Evolutionary conservation across 2,329 filamentous ascomycete genomes (phyloP), one percentile per base, ranked within the genome.

Genomic region (Aspergillus jensenii): DNA sequence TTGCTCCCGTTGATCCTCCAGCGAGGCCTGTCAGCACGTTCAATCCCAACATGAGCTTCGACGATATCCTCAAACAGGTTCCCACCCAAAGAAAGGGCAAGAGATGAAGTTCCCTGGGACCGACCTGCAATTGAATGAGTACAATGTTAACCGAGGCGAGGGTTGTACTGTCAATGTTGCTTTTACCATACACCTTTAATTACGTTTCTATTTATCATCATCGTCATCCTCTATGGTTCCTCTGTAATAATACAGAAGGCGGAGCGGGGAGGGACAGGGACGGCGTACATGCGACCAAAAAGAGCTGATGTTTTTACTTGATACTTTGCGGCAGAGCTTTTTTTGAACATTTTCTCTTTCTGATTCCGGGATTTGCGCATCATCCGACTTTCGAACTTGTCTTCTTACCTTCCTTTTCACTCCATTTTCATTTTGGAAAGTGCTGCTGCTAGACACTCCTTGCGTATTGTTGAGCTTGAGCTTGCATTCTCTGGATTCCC

Each of bases 11-110:
- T 40, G 74, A 78, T 31, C 72, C 74, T 15, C 72, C 72, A 4
- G 62, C 72, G 21, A 69, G 76, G n/a, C 72, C 76, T 2, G 66
- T 72, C 9, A 76, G 72, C 51, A 70, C 72, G 21, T 72, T 77
- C 62, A 80, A 81, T 60, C 79, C 79, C 9, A 76, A 76, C 52
- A 76, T 80, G 71, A 81, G 77, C 52, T 81, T 81, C 60, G 79
- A 80, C 59, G 75, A 78, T 51, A 81, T 81, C 54, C 64, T 81
- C 50, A 75, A 71, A 57, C 73, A 74, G 46, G 72, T 77, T 48
- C 72, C 71, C 19, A 66, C 67, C 45, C 70, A 71, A 62, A 73
- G 71, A 55, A 31, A 31, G 27, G 67, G 65, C 50, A 75, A 76
- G 64, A 73, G 75, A 67, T 74, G 70, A 65, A 48, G 14, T 19